Conservation (phyloP, 176 grass and related monocot species). For the Saccharum spontaneum region DNA sequence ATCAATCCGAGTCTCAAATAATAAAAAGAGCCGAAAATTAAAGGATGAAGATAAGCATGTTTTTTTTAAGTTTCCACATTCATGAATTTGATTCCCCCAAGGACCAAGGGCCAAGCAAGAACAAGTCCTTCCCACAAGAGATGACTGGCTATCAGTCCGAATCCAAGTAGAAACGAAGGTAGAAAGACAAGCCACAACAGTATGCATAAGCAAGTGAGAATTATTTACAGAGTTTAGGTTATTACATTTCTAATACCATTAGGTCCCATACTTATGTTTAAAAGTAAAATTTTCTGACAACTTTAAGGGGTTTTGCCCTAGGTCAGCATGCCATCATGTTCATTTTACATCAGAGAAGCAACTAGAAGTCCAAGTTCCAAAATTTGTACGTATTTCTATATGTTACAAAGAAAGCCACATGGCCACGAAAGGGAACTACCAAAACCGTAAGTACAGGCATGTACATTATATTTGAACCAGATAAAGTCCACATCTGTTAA, state of each 20-base stretch:
- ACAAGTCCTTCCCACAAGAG: not conserved
- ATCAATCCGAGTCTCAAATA: constrained; percentile 37
- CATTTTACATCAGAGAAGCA: not conserved
- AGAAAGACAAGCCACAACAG: constrained; percentile 17
- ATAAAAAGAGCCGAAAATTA: not conserved
- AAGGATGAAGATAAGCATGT: constrained; percentile 4
- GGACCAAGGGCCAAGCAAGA: not conserved
- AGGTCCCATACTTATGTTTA: not conserved
- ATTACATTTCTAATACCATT: not conserved
- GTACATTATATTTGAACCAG: constrained; percentile 20
- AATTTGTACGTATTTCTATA: constrained; percentile 12
- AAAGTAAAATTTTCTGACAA: not conserved
- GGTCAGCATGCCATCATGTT: not conserved
- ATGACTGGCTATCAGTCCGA: not conserved
- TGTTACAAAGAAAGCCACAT: not conserved
- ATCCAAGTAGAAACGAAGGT: not conserved
- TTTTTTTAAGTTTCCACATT: not conserved
- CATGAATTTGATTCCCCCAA: not conserved
- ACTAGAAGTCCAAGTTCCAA: not conserved
- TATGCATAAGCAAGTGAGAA: not conserved
- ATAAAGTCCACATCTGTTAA: not conserved
- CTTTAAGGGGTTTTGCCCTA: not conserved
- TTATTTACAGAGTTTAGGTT: not conserved
- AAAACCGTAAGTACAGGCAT: constrained; percentile 22
- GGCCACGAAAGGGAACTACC: not conserved